Evolutionary conservation across 495 filamentous ascomycete species (phyloP), one percentile per base, ranked within the genome.

Genomic region (Acidomyces sp.): DNA sequence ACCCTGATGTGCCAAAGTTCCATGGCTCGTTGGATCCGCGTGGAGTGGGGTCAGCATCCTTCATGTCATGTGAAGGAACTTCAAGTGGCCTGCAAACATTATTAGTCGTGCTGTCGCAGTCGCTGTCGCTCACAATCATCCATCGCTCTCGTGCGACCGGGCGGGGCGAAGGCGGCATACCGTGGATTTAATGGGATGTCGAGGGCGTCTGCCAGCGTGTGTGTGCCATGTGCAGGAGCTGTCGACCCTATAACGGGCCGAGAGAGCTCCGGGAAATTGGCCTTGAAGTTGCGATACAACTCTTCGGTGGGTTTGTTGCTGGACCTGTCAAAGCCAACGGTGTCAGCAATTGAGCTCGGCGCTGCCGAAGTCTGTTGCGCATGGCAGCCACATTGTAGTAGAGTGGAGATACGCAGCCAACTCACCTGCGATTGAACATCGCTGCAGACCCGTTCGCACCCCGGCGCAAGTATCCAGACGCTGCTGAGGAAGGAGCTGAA

Each of bases 281-380:
- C 75, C 55, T 80, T 80, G 67, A 94, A 94, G 62, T 72, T 75
- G 55, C 71, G 77, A 65, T 87, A 77, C 50, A 94, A 71, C 46
- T 87, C 84, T 51, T 83, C 77, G 53, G 71, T 76, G 28, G 86
- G 86, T 67, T 93, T 94, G 61, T 86, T n/a, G n/a, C n/a, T n/a
- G n/a, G n/a, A n/a, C n/a, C n/a, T n/a, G n/a, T n/a, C n/a, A n/a
- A n/a, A n/a, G n/a, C 36, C 13, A 13, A 6, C 12, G 12, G 17
- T 18, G 20, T 45, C 41, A 45, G 41, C 32, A 15, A 25, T 7
- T 29, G 22, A 9, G 34, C 24, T 37, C 13, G 22, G 17, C 22
- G 18, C 20, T 21, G 6, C 17, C 20, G 18, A 18, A 34, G 38
- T 12, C 9, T 37, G 34, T 21, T 9, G 38, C 38, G 16, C 37